Evolutionary conservation across 176 grass and related monocot species (phyloP), one percentile per base, ranked within the genome.

Genomic region (Areca catechu): DNA sequence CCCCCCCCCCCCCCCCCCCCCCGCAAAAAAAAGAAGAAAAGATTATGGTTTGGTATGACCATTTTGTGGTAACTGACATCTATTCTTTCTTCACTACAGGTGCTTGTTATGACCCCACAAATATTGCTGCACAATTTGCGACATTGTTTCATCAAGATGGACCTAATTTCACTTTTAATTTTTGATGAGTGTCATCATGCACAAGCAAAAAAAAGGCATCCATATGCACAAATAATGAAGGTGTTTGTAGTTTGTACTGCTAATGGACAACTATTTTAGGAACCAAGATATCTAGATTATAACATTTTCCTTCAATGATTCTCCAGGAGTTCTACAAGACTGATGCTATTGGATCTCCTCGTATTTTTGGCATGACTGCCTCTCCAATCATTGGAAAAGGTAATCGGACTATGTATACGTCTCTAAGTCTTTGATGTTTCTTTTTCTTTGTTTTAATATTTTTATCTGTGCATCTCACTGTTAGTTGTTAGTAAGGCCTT

Each of bases 141-240:
- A 20, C 91, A 96, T 87, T 96, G 91, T 74, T 90, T 84, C 62
- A 89, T 96, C 63, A 87, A 57, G 64, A 96, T 96, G 86, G 56
- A 66, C 22, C 74, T 58, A 37, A 69, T 96, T 74, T 80, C 80
- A 67, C 80, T 96, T 76, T 23, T 96, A 51, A 90, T 96, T 82
- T 84, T 96, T 54, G 91, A 96, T 27, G 91, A 96, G 69, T 90
- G 86, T 51, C 91, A 96, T 83, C 91, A 96, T 30, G 91, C 91
- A 49, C 86, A 96, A 84, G 51, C 71, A 14, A 77, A 65, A 63
- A 87, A 53, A 34, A 80, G 86, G 34, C 91, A 96, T 54, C 80
- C 86, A 58, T 96, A 96, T 87, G 80, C 86, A 61, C 86, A 84
- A 69, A 96, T 96, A 62, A 90, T 96, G 91, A 90, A 90, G 83